phyloP scores from a whole-genome alignment of 768 basidiomycete species.

The Hericium erinaceus region DNA sequence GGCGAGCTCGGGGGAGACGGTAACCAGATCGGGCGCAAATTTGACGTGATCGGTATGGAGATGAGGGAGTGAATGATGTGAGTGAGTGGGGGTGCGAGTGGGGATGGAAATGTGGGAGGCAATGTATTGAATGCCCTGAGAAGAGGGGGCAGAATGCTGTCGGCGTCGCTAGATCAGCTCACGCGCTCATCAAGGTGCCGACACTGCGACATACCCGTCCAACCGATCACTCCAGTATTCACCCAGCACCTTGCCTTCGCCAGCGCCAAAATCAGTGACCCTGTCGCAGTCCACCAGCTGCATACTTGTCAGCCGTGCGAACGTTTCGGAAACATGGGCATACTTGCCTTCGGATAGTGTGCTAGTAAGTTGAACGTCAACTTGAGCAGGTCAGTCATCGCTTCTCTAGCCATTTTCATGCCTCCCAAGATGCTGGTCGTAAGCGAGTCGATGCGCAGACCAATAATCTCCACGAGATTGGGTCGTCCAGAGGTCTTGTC shows the following conservation, averaged over 20 bases:
- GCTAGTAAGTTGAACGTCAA: conserved; percentile 72
- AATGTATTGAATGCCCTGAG: conserved; percentile 62
- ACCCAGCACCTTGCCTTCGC: conserved; percentile 43
- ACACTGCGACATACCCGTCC: conserved; percentile 44
- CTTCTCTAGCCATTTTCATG: conserved; percentile 52
- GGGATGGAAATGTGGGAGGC: conserved; percentile 50
- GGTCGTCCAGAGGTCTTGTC: conserved; percentile 41
- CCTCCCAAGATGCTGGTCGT: conserved; percentile 38
- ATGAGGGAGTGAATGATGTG: conserved; percentile 80
- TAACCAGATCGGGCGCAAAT: conserved; percentile 56
- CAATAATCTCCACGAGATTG: conserved; percentile 55
- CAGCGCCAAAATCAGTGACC: conserved; percentile 4
- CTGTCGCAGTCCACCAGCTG: conserved; percentile 11
- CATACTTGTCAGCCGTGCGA: neutral
- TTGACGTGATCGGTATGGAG: conserved; percentile 56
- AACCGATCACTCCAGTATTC: conserved; percentile 71
- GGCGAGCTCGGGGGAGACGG: conserved; percentile 23
- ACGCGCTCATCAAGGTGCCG: neutral
- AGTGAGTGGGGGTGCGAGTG: conserved; percentile 62
- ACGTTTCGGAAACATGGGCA: conserved; percentile 1
- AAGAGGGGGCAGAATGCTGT: conserved; percentile 52
- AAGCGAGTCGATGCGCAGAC: conserved; percentile 50
- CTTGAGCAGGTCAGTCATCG: conserved; percentile 78
- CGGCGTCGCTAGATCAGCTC: neutral
- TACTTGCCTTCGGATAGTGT: conserved; percentile 70